A percentile compares a stretch with the other conserved stretches of the same genome.
Evolutionary conservation across 2,329 filamentous ascomycete genomes (phyloP).

Genomic region (Colletotrichum viniferum): DNA sequence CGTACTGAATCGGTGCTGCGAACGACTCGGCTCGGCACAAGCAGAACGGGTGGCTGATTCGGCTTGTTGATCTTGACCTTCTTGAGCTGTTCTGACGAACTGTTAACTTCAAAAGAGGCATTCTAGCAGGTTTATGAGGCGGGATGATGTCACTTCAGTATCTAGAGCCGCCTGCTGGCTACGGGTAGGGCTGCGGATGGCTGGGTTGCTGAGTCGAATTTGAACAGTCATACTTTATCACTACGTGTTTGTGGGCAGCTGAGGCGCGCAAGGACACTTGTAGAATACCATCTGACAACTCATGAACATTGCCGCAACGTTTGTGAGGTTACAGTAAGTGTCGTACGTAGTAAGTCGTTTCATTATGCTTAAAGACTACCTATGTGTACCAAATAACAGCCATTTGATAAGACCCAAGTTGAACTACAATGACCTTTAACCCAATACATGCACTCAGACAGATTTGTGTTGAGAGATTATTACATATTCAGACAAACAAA

Average conservation of each 20-base stretch:
- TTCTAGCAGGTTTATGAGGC: neutral
- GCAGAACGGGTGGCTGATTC: neutral
- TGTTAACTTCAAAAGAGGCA: neutral
- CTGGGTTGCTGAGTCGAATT: neutral
- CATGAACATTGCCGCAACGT: neutral
- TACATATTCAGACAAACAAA: neutral
- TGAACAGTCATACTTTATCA: neutral
- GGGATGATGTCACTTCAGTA: neutral
- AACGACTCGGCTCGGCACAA: neutral
- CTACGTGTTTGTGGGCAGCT: neutral
- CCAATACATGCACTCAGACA: neutral
- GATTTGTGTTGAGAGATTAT: neutral
- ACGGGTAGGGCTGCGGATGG: neutral
- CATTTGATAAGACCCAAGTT: neutral
- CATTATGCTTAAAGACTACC: neutral
- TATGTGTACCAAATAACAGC: neutral
- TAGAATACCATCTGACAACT: rapidly evolving
- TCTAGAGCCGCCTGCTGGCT: neutral
- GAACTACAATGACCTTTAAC: neutral
- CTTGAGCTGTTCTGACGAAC: neutral
- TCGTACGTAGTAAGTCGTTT: neutral
- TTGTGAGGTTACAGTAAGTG: neutral
- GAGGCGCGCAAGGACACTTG: neutral
- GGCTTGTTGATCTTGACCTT: neutral
- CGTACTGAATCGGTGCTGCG: neutral